Evolutionary conservation across 371 early-diverging fungal genomes (phyloP).

Genomic region (Mortierella sp.): DNA sequence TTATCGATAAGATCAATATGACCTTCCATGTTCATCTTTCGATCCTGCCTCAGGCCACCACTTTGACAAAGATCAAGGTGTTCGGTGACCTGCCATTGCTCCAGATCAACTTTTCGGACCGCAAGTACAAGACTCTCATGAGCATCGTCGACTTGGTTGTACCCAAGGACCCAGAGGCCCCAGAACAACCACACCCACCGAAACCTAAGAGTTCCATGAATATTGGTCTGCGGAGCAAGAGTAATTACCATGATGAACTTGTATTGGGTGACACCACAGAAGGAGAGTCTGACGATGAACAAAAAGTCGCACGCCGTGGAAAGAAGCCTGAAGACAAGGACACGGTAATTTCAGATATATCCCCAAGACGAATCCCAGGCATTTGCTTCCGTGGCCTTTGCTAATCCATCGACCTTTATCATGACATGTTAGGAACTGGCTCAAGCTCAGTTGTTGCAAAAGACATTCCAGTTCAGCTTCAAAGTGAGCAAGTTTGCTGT

Average conservation of each 20-base stretch:
- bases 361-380: too few species aligned
- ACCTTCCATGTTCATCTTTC: slow-evolving; percentile 84
- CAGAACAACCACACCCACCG: slow-evolving; percentile 32
- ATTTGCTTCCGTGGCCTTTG: too few species aligned
- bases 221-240: slow-evolving; percentile 28
- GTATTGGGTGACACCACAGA: slow-evolving; percentile 45
- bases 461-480: slow-evolving; percentile 75
- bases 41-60: slow-evolving; percentile 82
- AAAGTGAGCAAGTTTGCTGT: slow-evolving; percentile 78
- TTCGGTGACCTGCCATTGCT: slow-evolving; percentile 88
- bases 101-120: slow-evolving; percentile 92
- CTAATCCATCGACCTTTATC: neutral
- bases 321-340: slow-evolving; percentile 29
- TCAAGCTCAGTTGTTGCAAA: slow-evolving; percentile 55
- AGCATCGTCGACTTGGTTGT: slow-evolving; percentile 73
- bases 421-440: slow-evolving; percentile 22
- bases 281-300: slow-evolving; percentile 42
- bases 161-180: slow-evolving; percentile 53
- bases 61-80: slow-evolving; percentile 80
- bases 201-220: slow-evolving; percentile 36
- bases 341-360: slow-evolving; percentile 6
- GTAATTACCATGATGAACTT: slow-evolving; percentile 34
- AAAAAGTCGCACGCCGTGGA: slow-evolving; percentile 1
- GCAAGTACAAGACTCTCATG: slow-evolving; percentile 94
- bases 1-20: slow-evolving; percentile 91